These are phyloP conservation scores for Fusarium sp. DNA, from an alignment of 2,329 filamentous ascomycete species.

Conservation along the genomic window DNA sequence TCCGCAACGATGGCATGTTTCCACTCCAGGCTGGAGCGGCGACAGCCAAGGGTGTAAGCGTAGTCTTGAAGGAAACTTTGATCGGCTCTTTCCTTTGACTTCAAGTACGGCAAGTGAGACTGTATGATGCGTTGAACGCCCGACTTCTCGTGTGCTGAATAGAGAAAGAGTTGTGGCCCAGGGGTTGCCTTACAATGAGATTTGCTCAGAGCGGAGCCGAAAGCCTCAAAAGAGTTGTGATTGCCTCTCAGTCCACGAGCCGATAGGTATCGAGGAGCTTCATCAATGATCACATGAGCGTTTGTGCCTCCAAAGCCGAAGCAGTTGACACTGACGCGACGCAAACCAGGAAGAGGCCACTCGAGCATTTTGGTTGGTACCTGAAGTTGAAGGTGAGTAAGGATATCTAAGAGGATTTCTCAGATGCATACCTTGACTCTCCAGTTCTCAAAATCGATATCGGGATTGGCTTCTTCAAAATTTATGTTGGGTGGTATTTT, in stretches of 20 bases:
- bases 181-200: not conserved
- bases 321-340: slow-evolving; percentile 66
- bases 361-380: slow-evolving; percentile 56
- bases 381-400: slow-evolving; percentile 44
- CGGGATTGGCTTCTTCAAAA: slow-evolving; percentile 60
- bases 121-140: slow-evolving; percentile 54
- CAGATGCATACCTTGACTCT: slow-evolving; percentile 57
- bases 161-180: slow-evolving; percentile 56
- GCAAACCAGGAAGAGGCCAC: slow-evolving; percentile 60
- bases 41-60: slow-evolving; percentile 60
- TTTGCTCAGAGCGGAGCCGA: not conserved
- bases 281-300: slow-evolving; percentile 65
- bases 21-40: slow-evolving; percentile 61
- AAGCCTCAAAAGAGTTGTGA: slow-evolving; percentile 50
- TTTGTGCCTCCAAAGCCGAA: slow-evolving; percentile 71
- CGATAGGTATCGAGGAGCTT: slow-evolving; percentile 57
- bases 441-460: slow-evolving; percentile 61
- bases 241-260: slow-evolving; percentile 52
- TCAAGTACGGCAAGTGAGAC: slow-evolving; percentile 52
- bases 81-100: slow-evolving; percentile 20
- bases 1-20: slow-evolving; percentile 55
- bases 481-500: slow-evolving; percentile 66
- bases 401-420: not conserved
- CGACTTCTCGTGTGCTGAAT: slow-evolving; percentile 59
- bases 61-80: slow-evolving; percentile 54